Base-by-base conservation (phyloP, 805 yeast species). In the Tetrapisispora nanseiensis region DNA sequence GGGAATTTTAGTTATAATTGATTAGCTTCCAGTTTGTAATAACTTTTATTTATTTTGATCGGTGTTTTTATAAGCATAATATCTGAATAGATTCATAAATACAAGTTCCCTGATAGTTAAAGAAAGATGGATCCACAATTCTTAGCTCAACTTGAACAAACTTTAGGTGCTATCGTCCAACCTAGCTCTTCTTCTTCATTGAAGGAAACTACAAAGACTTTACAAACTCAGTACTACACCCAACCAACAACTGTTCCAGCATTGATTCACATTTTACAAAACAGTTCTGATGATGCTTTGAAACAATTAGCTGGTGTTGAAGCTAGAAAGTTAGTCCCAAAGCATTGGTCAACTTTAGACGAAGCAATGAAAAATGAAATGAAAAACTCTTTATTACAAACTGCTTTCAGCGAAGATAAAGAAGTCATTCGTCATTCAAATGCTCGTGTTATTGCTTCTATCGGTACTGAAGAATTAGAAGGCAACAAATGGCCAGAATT, bases 231-330 rank as follows among this genome's bases (percentile, higher is more conserved):
- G 40, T 80, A 81, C 62, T 87, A 84, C 67, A 68, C 75, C 45
- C 76, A 79, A 53, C 76, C 85, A 22, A 68, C 74, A 51, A 75
- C 90, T 16, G 72, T 90, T 46, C 92, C 95, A 16, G 80, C 95
- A 10, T 70, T 90, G 61, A 69, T 90, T 53, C 92, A 85, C 56
- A 76, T 92, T 46, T 71, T 86, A 57, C 87, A 84, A 63, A 72
- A 70, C 51, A 78, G 80, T 51, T 66, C 72, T 32, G 80, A 80
- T 54, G 81, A 75, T 49, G 84, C 83, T 55, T 61, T 89, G 52
- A 82, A 85, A 56, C 95, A 87, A 65, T 72, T 92, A 47, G 94
- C 97, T n/a, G 94, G 96, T 47, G 95, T 92, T 48, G 98, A 92
- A 68, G 86, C 89, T 32, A 79, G 95, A 67, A 92, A 92, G 64